Evolutionary conservation across 192 early-diverging fungal species (phyloP).

Genomic region (Chytriomyces hyalinus): DNA sequence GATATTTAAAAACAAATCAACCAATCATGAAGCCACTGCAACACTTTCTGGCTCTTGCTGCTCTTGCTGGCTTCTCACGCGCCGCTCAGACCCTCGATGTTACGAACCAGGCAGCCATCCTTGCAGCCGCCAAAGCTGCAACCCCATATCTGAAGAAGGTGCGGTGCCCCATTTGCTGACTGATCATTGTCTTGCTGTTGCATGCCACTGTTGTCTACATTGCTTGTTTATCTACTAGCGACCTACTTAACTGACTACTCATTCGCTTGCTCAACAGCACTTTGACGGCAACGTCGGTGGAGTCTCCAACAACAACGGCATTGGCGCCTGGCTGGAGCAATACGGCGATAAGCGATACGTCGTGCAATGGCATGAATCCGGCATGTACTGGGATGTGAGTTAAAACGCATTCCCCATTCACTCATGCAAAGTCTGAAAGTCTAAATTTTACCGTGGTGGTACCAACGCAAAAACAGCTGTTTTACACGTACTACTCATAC

Average conservation of each 20-base stretch:
- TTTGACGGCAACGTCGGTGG: background rate
- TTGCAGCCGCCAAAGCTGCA: background rate
- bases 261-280: background rate
- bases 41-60: too few relatives aligned
- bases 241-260: too few relatives aligned
- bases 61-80: background rate
- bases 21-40: too few relatives aligned
- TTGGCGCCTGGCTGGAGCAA: slow-evolving; percentile 8
- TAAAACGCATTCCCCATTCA: background rate
- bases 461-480: background rate
- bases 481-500: slow-evolving; percentile 20
- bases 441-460: background rate
- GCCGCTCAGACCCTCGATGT: background rate
- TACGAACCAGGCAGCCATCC: background rate
- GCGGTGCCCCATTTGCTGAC: too few relatives aligned
- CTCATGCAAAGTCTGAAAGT: background rate
- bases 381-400: slow-evolving; percentile 29
- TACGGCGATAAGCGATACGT: slow-evolving; percentile 1
- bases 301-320: background rate
- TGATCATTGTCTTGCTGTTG: too few relatives aligned
- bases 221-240: too few relatives aligned
- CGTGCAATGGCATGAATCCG: slow-evolving; percentile 15
- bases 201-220: too few relatives aligned
- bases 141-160: background rate
- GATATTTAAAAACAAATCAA: too few relatives aligned